phyloP scores from a whole-genome alignment of 2,329 filamentous ascomycete genomes.

The Colletotrichum trifolii region DNA sequence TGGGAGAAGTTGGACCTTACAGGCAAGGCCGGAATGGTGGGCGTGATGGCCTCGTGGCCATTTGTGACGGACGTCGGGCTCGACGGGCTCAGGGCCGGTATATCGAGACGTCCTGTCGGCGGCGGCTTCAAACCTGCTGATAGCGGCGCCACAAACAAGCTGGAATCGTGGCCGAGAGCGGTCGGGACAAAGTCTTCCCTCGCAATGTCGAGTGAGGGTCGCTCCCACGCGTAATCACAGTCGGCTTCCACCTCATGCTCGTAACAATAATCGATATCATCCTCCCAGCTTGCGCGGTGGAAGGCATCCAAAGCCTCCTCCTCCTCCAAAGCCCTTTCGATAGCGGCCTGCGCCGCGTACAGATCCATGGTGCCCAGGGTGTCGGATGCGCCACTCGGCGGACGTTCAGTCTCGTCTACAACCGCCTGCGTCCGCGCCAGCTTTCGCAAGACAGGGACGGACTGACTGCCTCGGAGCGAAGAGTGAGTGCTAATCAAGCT shows the following conservation, averaged over 20 bases:
- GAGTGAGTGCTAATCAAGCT: conserved; percentile 61
- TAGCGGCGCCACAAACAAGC: conserved; percentile 21
- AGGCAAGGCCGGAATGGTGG: conserved; percentile 48
- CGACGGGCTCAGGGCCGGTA: conserved; percentile 61
- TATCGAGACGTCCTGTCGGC: conserved; percentile 46
- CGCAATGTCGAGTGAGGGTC: conserved; percentile 61
- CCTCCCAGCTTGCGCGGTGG: conserved; percentile 70
- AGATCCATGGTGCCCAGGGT: conserved; percentile 60
- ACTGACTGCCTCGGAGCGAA: conserved; percentile 65
- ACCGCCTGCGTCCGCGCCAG: conserved; percentile 48
- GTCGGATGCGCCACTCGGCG: conserved; percentile 62
- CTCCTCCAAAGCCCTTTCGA: conserved; percentile 43
- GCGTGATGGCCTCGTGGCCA: conserved; percentile 58
- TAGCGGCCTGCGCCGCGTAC: conserved; percentile 48
- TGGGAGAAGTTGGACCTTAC: conserved; percentile 64
- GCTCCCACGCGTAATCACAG: conserved; percentile 75
- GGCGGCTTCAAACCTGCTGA: conserved; percentile 33
- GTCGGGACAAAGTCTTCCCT: conserved; percentile 45
- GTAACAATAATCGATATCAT: conserved; percentile 78
- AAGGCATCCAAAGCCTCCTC: conserved; percentile 43
- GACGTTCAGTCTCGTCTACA: conserved; percentile 41
- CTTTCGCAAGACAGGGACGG: conserved; percentile 65
- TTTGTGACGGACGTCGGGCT: conserved; percentile 57
- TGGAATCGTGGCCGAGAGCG: conserved; percentile 38
- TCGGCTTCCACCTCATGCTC: conserved; percentile 75